Evolutionary conservation across 805 yeast species (phyloP).

Genomic region (Pichia kluyveri): DNA sequence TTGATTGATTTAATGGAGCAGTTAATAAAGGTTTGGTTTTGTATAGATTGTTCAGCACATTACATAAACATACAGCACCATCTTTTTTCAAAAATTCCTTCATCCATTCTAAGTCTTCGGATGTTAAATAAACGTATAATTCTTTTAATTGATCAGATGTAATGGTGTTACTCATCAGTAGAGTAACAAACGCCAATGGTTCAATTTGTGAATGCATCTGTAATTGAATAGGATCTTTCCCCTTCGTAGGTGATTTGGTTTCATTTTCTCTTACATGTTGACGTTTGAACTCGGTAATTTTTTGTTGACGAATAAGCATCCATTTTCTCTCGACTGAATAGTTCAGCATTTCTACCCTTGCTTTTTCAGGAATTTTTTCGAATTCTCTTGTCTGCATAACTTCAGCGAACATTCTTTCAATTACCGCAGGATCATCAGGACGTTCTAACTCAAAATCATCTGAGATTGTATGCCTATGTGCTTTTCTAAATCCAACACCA

Average conservation of each 20-base stretch:
- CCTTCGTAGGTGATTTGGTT: conserved; percentile 1
- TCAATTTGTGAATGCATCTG: conserved; percentile 30
- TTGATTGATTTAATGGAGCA: not conserved
- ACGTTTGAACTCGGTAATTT: conserved; percentile 64
- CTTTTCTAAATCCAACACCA: conserved; percentile 18
- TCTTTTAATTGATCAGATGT: conserved; percentile 65
- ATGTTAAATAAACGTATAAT: conserved; percentile 84
- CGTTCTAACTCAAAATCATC: conserved; percentile 46
- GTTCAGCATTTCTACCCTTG: conserved; percentile 65
- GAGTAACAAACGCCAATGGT: conserved; percentile 46
- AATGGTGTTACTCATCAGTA: conserved; percentile 61
- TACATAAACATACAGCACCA: conserved; percentile 83
- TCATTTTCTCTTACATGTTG: conserved; percentile 14
- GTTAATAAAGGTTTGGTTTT: conserved; percentile 22
- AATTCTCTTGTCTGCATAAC: conserved; percentile 81
- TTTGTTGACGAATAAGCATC: conserved; percentile 85
- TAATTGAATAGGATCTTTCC: conserved; percentile 22
- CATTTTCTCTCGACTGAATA: conserved; percentile 77
- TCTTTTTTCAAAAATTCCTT: conserved; percentile 70
- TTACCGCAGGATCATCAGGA: conserved; percentile 56
- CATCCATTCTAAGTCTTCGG: conserved; percentile 77
- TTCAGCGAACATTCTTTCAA: conserved; percentile 67
- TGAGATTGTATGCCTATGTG: conserved; percentile 28
- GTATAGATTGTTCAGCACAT: conserved; percentile 41
- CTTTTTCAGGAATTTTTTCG: conserved; percentile 50